Conservation (phyloP, 176 grass and related monocot genomes). For the Chrysopogon serrulatus region DNA sequence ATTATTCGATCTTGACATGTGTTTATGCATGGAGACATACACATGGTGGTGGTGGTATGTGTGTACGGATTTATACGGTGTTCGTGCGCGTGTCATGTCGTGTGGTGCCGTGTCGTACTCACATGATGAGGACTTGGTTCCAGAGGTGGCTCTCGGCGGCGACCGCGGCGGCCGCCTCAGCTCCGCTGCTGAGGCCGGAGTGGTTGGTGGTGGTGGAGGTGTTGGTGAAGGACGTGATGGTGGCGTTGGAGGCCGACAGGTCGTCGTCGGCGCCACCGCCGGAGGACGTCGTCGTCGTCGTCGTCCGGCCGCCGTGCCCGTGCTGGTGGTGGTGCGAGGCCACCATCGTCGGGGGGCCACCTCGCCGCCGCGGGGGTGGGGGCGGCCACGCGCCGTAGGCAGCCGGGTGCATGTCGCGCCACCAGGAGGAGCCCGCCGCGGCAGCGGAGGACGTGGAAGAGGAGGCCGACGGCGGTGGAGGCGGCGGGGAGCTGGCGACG, state of each 20-base stretch:
- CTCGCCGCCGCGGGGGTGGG: constrained; percentile 1
- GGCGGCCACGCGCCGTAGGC: constrained; percentile 24
- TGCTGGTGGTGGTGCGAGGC: not conserved
- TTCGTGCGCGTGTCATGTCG: not conserved
- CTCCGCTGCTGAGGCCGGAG: constrained; percentile 48
- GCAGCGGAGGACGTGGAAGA: constrained; percentile 19
- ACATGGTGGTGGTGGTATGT: not conserved
- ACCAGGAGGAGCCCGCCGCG: constrained; percentile 26
- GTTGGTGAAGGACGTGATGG: constrained; percentile 52
- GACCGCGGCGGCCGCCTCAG: constrained; percentile 14
- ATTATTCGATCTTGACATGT: constrained; percentile 10
- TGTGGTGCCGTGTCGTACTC: constrained; percentile 21
- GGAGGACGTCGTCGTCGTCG: constrained; percentile 22
- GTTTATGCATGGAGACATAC: not conserved
- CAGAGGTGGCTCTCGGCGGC: constrained; percentile 73
- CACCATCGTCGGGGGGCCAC: constrained; percentile 37
- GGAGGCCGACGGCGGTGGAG: constrained; percentile 2
- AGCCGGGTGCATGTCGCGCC: constrained; percentile 49
- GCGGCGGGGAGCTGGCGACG: constrained; percentile 61
- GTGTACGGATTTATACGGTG: not conserved
- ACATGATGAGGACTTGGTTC: constrained; percentile 87
- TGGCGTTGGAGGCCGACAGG: constrained; percentile 48
- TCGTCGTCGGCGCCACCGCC: constrained; percentile 23
- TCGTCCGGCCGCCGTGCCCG: not conserved
- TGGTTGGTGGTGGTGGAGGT: constrained; percentile 41